phyloP scores from a whole-genome alignment of 306 rosid species.

The Quercus wislizeni region DNA sequence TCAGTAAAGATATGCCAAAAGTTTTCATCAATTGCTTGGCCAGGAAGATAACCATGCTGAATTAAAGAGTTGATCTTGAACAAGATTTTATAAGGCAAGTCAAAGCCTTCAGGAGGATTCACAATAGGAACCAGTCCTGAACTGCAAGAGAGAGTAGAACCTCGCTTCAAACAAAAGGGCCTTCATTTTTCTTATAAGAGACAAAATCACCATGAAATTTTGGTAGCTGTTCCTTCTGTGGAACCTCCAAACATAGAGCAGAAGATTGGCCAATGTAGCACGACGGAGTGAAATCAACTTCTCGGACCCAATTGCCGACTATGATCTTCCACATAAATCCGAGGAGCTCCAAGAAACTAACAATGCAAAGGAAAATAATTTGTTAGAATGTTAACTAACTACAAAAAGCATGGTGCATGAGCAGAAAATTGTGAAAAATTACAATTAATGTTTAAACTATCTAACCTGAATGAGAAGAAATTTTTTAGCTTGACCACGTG shows the following conservation, averaged over 20 bases:
- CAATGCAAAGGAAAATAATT: background rate
- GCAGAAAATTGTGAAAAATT: slow-evolving; percentile 11
- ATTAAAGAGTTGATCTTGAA: no score
- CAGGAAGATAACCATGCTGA: no score
- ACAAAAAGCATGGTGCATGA: no score
- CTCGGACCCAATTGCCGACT: slow-evolving; percentile 61
- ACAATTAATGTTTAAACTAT: background rate
- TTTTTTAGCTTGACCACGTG: slow-evolving; percentile 29
- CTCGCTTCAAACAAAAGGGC: background rate
- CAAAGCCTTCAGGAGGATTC: background rate
- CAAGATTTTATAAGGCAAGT: no score
- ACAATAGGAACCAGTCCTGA: slow-evolving; percentile 33
- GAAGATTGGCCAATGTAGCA: slow-evolving; percentile 66
- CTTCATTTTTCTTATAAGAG: slow-evolving; percentile 39
- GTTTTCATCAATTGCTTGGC: no score
- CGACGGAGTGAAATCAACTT: slow-evolving; percentile 61
- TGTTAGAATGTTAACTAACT: no score
- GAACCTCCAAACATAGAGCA: slow-evolving; percentile 57
- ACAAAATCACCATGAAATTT: slow-evolving; percentile 54
- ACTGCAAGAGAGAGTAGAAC: slow-evolving; percentile 4
- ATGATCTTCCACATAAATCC: slow-evolving; percentile 42
- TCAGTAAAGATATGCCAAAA: no score
- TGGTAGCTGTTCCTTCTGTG: slow-evolving; percentile 38
- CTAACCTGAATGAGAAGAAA: slow-evolving; percentile 75
- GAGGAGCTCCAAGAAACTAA: slow-evolving; percentile 67